Evolutionary conservation across 2,329 filamentous ascomycete genomes (phyloP), one percentile per base, ranked within the genome.

Genomic region (Aspergillus proliferans): DNA sequence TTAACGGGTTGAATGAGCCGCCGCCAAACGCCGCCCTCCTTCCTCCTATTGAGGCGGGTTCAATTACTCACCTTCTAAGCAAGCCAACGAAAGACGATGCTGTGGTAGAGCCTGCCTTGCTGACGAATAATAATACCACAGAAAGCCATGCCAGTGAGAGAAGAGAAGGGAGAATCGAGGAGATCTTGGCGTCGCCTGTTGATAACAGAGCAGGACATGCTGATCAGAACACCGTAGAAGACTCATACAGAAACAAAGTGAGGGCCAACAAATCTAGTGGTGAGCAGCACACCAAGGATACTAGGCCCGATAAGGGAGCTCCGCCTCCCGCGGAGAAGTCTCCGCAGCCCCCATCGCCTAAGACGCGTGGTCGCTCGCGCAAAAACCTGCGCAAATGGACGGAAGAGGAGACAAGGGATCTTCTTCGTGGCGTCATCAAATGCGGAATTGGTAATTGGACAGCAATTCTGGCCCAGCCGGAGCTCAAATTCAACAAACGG

Each of bases 371-470:
- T 30, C 71, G 72, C 45, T 72, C 74, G 40, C 69, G 74, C 42
- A 81, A 78, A 47, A 78, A 75, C 52, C 49, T 74, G 12, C 64
- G 70, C 48, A 74, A 67, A 55, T 85, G 82, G 82, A 78, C 77
- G 1, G 76, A 83, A n/a, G 70, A 81, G 53, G 82, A 85, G 62
- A 84, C 81, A 0, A 72, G 71, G 24, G 72, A 78, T 53, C 62
- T 85, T 22, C 67, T 84, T 10, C 70, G 75, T 49, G 82, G 82
- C 0, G 82, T 84, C 7, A 73, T 77, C 34, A 77, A 74, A 52
- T 83, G 80, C 57, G 82, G 82, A 1, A 79, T 84, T 51, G 82
- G 82, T 3, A 82, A 76, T 53, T 85, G 82, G 82, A 84, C 81
- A 48, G 77, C 76, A 54, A 84, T 85, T 15, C 61, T 84, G 22